Percentiles rank a stretch among this genome's conserved stretches.
These are phyloP conservation scores for Xylariaceae sp. DNA, from an alignment of 2,329 filamentous ascomycete species.

Conservation along the genomic window DNA sequence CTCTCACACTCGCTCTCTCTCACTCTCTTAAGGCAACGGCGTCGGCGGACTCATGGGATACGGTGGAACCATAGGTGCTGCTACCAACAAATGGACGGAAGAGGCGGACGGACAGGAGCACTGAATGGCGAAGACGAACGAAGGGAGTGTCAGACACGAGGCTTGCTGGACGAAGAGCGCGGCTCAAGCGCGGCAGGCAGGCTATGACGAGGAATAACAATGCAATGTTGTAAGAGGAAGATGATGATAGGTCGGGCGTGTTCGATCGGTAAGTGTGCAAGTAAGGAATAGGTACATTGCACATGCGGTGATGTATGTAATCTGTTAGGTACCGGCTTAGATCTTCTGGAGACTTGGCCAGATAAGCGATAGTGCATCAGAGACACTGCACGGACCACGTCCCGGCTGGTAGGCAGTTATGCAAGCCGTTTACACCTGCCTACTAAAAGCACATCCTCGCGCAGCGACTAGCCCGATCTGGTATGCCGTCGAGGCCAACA, in stretches of 20 bases:
- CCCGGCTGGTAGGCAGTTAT: neutral
- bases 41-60: slow-evolving; percentile 8
- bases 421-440: neutral
- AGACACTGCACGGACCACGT: neutral
- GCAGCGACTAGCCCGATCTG: neutral
- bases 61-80: slow-evolving; percentile 11
- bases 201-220: slow-evolving; percentile 7
- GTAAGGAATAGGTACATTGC: neutral
- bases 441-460: neutral
- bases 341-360: slow-evolving; percentile 18
- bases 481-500: no score
- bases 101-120: slow-evolving; percentile 8
- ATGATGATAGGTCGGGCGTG: no score
- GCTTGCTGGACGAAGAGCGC: neutral
- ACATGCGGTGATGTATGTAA: neutral
- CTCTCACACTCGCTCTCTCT: neutral
- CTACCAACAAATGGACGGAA: slow-evolving; percentile 5
- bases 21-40: slow-evolving; percentile 12
- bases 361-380: slow-evolving; percentile 15
- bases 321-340: neutral
- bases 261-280: neutral
- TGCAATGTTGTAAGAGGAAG: neutral
- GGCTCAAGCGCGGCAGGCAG: slow-evolving; percentile 8
- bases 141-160: neutral
- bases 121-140: slow-evolving; percentile 23